Evolutionary conservation across 139 green algal genomes (phyloP), one percentile per base, ranked within the genome.

Genomic region (Closterium sp.): DNA sequence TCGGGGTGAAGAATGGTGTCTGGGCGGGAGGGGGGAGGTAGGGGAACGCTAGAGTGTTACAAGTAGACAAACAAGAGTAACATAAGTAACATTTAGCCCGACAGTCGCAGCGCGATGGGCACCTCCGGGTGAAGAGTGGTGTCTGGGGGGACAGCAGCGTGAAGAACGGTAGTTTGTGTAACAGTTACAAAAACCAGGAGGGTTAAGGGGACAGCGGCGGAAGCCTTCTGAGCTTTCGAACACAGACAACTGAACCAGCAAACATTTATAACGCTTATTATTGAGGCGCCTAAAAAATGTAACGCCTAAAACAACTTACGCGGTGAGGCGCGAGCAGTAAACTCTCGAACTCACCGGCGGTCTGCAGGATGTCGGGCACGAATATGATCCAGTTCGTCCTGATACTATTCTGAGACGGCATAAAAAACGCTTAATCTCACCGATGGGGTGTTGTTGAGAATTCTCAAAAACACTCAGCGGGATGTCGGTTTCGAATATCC

Each of bases 1-100:
- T 98, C 97, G 7, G 98, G 96, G 88, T 97, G 95, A n/a, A 99
- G 96, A 91, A 99, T 97, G 21, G 96, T 97, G 64, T 99, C 98
- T 96, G 97, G 9, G 33, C 28, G 85, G 69, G 6, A 32, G 31
- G 55, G 55, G 55, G 16, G 55, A 76, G 16, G 55, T 5, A 19
- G 55, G 16, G 55, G 55, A 76, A 12, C n/a, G n/a, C n/a, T n/a
- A n/a, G n/a, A n/a, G n/a, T n/a, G n/a, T n/a, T n/a, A n/a, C n/a
- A n/a, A n/a, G n/a, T n/a, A n/a, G n/a, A n/a, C n/a, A n/a, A n/a
- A n/a, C n/a, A n/a, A n/a, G n/a, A n/a, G n/a, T n/a, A n/a, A n/a
- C n/a, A n/a, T n/a, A n/a, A n/a, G n/a, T n/a, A n/a, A n/a, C n/a
- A n/a, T n/a, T n/a, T n/a, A n/a, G n/a, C 97, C 97, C 7, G 96